Evolutionary conservation across 1,284 basidiomycete genomes (phyloP), one percentile per base, ranked within the genome.

Genomic region (Dichomitus squalens): DNA sequence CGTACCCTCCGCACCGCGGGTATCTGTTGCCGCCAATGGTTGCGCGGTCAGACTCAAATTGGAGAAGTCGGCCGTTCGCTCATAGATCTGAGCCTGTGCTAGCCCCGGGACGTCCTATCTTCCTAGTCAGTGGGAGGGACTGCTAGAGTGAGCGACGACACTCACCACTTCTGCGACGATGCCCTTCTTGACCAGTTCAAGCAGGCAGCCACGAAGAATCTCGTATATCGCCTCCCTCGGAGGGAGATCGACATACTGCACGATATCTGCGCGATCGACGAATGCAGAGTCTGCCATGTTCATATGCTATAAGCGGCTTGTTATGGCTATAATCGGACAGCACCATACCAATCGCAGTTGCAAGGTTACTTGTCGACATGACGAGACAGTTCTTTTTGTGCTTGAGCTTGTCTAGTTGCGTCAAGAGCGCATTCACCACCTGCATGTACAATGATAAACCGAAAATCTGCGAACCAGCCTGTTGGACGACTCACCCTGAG

Each of bases 371-470:
- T 0, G 97, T 99, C 0, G 97, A 92, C 87, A 99, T 92, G 31
- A 99, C 89, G 12, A 99, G 78, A 2, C 96, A 95, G 68, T 99
- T 99, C 74, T 93, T 95, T 60, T 87, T 84, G 61, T 92, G 87
- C 72, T 93, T 95, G 16, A 99, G 80, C 73, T 96, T 97, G 77
- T 99, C 97, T 3, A 99, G 82, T 74, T 99, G 96, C 0, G 97
- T 99, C 6, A 99, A 80, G 1, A 99, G 83, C 0, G 97, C 97
- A 71, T 99, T 99, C 41, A 99, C 97, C 7, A 98, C 96, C 93
- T 96, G 68, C 2, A 7, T 0, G 18, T 47, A 9, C 16, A 46
- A 21, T 44, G 11, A 47, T 47, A 2, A 47, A 20, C 4, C 29
- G 14, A 11, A 14, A 11, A 7, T n/a, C 12, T 18, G 29, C 11